These are phyloP conservation scores for Helicocarpus griseus DNA, from an alignment of 2,329 filamentous ascomycete genomes.

Conservation along the genomic window DNA sequence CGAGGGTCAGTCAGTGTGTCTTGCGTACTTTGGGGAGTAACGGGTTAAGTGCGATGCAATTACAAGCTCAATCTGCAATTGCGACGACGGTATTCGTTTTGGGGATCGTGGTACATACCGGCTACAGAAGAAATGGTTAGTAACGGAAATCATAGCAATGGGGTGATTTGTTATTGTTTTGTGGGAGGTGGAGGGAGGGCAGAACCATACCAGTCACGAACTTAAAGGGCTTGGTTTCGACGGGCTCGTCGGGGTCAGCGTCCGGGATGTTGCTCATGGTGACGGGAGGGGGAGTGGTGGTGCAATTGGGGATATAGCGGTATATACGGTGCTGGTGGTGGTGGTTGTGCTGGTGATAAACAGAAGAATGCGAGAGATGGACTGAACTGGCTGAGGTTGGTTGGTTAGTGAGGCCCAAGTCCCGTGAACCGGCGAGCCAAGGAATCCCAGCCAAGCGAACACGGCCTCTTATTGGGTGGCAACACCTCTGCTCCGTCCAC, in stretches of 20 bases:
- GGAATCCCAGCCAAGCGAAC: conserved; percentile 6
- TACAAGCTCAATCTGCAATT: background rate
- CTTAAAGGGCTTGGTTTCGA: conserved; percentile 99
- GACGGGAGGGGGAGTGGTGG: conserved; percentile 35
- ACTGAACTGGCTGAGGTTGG: conserved; percentile 5
- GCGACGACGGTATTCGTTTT: no score
- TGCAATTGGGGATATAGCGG: conserved; percentile 18
- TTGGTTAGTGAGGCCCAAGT: conserved; percentile 8
- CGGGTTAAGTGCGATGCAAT: background rate
- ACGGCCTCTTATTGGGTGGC: conserved; percentile 7
- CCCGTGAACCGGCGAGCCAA: conserved; percentile 11
- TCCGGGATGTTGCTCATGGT: conserved; percentile 67
- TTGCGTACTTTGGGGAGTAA: background rate
- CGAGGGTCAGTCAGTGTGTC: background rate
- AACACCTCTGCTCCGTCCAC: background rate
- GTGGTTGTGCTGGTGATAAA: conserved; percentile 12
- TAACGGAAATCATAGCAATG: conserved; percentile 22
- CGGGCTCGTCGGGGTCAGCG: conserved; percentile 58
- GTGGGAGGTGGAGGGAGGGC: conserved; percentile 14
- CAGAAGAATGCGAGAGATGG: background rate
- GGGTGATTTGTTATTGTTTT: conserved; percentile 15
- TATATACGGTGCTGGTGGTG: conserved; percentile 20
- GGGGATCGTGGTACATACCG: conserved; percentile 31
- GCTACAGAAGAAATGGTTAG: conserved; percentile 35
- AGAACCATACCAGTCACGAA: conserved; percentile 88